Percentiles rank a stretch among this genome's conserved stretches.
phyloP scores from a whole-genome alignment of 2,329 filamentous ascomycete species.

The Periconia macrospinosa region DNA sequence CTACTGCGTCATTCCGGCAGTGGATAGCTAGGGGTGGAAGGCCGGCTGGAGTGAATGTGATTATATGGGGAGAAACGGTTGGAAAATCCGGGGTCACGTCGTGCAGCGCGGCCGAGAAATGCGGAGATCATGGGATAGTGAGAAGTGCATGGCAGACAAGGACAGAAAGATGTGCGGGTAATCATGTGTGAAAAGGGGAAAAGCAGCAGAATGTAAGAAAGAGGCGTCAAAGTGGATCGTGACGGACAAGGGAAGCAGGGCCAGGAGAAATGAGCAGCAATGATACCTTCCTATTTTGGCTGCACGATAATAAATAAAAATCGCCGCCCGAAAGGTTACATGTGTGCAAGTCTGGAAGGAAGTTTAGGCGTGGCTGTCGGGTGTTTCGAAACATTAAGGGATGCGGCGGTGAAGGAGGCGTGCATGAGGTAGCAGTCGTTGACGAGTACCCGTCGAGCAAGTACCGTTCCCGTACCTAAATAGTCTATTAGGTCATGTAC shows the following conservation, averaged over 20 bases:
- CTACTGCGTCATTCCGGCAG: neutral
- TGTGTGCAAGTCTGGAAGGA: neutral
- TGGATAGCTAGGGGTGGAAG: neutral
- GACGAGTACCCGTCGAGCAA: too few species aligned
- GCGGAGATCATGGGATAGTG: neutral
- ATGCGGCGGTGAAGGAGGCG: neutral
- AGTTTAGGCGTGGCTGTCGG: neutral
- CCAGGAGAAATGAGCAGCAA: neutral
- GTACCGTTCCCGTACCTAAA: too few species aligned
- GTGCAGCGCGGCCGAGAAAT: neutral
- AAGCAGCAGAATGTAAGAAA: neutral
- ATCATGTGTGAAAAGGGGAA: neutral
- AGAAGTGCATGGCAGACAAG: neutral
- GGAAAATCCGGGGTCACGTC: neutral
- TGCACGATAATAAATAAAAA: neutral
- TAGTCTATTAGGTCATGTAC: neutral
- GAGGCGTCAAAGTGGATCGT: neutral
- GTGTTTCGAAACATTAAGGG: neutral
- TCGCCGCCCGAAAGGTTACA: too few species aligned
- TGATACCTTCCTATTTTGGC: neutral
- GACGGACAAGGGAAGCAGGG: neutral
- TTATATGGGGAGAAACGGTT: too few species aligned
- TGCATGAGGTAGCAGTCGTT: too few species aligned
- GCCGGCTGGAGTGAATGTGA: neutral
- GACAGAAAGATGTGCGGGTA: neutral